Conservation (phyloP, 2,329 filamentous ascomycete genomes). For the Fusarium globosum region DNA sequence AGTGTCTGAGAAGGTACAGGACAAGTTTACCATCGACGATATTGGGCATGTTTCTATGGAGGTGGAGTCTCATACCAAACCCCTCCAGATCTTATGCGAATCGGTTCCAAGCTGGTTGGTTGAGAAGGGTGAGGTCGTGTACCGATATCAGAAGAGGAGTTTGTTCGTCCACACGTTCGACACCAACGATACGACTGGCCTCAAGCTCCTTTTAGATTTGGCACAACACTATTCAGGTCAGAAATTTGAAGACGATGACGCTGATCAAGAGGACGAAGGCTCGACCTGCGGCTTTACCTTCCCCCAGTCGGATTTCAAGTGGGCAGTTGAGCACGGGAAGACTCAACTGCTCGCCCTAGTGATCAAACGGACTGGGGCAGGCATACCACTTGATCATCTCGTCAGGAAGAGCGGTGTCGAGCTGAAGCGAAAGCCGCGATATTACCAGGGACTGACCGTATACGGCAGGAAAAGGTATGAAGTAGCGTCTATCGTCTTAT, state of each 20-base stretch:
- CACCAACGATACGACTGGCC: constrained; percentile 63
- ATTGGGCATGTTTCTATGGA: constrained; percentile 75
- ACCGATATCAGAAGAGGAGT: constrained; percentile 4
- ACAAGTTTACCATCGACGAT: constrained; percentile 80
- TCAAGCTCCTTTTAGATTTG: constrained; percentile 69
- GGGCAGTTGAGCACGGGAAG: constrained; percentile 60
- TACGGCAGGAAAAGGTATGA: constrained; percentile 74
- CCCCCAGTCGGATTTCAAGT: constrained; percentile 54
- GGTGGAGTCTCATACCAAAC: constrained; percentile 72
- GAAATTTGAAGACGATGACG: constrained; percentile 49
- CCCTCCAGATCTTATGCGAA: constrained; percentile 63
- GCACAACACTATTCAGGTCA: constrained; percentile 57
- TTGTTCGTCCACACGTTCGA: constrained; percentile 60
- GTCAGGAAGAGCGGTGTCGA: constrained; percentile 74
- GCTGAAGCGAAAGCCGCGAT: constrained; percentile 71
- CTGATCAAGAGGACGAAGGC: constrained; percentile 51
- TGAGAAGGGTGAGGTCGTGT: constrained; percentile 44
- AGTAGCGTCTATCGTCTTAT: background rate
- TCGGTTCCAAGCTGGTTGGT: constrained; percentile 49
- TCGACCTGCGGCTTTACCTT: constrained; percentile 52
- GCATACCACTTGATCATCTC: constrained; percentile 75
- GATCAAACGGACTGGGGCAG: constrained; percentile 74
- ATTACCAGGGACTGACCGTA: constrained; percentile 81
- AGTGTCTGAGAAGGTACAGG: constrained; percentile 67
- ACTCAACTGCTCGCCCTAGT: constrained; percentile 70